Conservation (phyloP, 208 protist genomes). For the Borovskyia barvae region DNA sequence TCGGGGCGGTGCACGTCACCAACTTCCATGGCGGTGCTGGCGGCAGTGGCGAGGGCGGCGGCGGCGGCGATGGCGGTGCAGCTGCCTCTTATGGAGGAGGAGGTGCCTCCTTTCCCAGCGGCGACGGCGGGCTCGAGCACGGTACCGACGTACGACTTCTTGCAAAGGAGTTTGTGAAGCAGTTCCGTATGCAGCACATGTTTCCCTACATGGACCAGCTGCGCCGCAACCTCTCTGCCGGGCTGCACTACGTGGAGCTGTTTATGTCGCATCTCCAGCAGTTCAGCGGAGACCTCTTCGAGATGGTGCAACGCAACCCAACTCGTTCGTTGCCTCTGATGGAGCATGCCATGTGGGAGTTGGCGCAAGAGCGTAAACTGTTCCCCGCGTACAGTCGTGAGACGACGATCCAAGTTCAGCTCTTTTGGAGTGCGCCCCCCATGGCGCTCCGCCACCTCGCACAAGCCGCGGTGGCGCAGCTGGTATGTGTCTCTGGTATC, state of each 20-base stretch:
- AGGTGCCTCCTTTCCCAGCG: too few relatives aligned
- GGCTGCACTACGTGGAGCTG: slow-evolving; percentile 84
- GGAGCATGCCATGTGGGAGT: slow-evolving; percentile 80
- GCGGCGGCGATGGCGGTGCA: slow-evolving; percentile 11
- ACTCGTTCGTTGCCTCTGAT: slow-evolving; percentile 78
- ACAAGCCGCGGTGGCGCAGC: slow-evolving; percentile 68
- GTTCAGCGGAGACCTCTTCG: slow-evolving; percentile 74
- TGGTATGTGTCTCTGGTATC: slow-evolving; percentile 89
- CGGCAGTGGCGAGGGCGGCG: slow-evolving; percentile 19
- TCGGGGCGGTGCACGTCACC: slow-evolving; percentile 75
- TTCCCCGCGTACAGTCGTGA: slow-evolving; percentile 59
- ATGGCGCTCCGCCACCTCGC: slow-evolving; percentile 79
- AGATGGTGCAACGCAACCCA: slow-evolving; percentile 65
- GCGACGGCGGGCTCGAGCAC: slow-evolving; percentile 1
- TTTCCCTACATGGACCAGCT: slow-evolving; percentile 90
- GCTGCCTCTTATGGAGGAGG: too few relatives aligned
- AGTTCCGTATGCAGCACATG: slow-evolving; percentile 73
- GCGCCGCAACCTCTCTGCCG: slow-evolving; percentile 75
- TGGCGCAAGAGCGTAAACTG: slow-evolving; percentile 69
- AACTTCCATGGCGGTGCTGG: slow-evolving; percentile 68
- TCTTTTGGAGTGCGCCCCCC: slow-evolving; percentile 84
- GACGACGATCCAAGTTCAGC: slow-evolving; percentile 84
- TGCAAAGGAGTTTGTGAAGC: slow-evolving; percentile 74
- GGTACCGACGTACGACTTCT: slow-evolving; percentile 65
- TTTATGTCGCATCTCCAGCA: slow-evolving; percentile 84